Evolutionary conservation across 202 grass and related monocot genomes (phyloP).

Genomic region (Carex arenaria): DNA sequence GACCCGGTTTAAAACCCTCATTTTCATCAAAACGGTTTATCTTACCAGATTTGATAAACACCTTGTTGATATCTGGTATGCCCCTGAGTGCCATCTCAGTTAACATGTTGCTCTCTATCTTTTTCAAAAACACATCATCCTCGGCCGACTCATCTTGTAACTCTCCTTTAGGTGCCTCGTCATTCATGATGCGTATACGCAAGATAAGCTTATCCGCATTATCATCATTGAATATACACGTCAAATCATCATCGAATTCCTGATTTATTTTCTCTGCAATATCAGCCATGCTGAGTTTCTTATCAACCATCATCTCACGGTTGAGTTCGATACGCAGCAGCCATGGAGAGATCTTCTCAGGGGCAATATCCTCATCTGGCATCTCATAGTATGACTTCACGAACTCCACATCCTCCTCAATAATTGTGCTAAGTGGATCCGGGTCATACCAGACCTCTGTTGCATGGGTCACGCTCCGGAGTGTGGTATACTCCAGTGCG

Average conservation of each 20-base stretch:
- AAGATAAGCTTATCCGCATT: constrained; percentile 98
- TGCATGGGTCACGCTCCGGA: constrained; percentile 92
- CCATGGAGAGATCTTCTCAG: constrained; percentile 93
- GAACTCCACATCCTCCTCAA: constrained; percentile 94
- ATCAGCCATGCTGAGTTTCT: constrained; percentile 98
- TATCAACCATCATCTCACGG: constrained; percentile 99
- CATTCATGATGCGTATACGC: constrained; percentile 84
- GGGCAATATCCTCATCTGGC: constrained; percentile 90
- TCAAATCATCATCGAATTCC: constrained; percentile 89
- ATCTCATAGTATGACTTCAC: constrained; percentile 94
- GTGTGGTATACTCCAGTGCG: constrained; percentile 91
- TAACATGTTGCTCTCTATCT: constrained; percentile 95
- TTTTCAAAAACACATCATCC: constrained; percentile 89
- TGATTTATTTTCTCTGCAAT: constrained; percentile 96
- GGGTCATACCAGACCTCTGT: constrained; percentile 97
- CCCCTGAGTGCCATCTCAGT: constrained; percentile 96
- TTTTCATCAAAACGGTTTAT: constrained; percentile 62
- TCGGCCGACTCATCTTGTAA: constrained; percentile 90
- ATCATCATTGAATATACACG: constrained; percentile 99
- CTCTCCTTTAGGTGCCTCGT: constrained; percentile 92
- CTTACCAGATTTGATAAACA: constrained; percentile 83
- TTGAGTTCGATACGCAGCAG: constrained; percentile 91
- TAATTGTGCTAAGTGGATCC: constrained; percentile 79
- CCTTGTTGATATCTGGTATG: constrained; percentile 97
- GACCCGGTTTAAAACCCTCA: constrained; percentile 75